phyloP scores from a whole-genome alignment of 306 rosid species.

The Prunus mume region DNA sequence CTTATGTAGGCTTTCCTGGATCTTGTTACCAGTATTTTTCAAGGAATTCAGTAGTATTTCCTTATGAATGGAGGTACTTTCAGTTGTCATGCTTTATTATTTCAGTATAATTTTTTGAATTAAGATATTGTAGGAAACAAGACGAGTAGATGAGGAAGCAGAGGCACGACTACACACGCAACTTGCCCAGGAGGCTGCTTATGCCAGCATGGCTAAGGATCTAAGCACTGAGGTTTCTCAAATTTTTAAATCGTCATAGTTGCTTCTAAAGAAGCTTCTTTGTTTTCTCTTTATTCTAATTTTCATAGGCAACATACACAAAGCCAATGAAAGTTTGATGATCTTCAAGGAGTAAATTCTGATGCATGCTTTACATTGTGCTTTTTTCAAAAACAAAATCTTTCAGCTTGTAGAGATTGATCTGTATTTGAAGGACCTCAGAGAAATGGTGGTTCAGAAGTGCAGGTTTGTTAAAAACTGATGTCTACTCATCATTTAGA shows the following conservation, averaged over 20 bases:
- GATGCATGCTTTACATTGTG: background rate
- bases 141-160: constrained; percentile 79
- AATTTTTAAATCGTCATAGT: constrained; percentile 12
- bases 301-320: background rate
- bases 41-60: constrained; percentile 1
- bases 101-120: background rate
- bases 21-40: background rate
- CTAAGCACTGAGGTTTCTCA: constrained; percentile 65
- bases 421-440: constrained; percentile 58
- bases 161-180: constrained; percentile 65
- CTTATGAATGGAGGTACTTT: background rate
- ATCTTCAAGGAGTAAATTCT: background rate
- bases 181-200: constrained; percentile 74
- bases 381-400: background rate
- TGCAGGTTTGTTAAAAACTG: constrained; percentile 61
- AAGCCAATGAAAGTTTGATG: background rate
- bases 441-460: constrained; percentile 61
- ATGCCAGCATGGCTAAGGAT: constrained; percentile 69
- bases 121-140: constrained; percentile 59
- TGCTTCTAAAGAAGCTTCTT: background rate
- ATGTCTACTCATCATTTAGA: background rate
- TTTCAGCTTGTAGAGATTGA: constrained; percentile 69
- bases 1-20: constrained; percentile 9
- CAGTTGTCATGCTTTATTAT: background rate
- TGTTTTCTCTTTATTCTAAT: background rate